Conservation (phyloP, 1,139 yeast species). For the Yamadazyma trypodendri region DNA sequence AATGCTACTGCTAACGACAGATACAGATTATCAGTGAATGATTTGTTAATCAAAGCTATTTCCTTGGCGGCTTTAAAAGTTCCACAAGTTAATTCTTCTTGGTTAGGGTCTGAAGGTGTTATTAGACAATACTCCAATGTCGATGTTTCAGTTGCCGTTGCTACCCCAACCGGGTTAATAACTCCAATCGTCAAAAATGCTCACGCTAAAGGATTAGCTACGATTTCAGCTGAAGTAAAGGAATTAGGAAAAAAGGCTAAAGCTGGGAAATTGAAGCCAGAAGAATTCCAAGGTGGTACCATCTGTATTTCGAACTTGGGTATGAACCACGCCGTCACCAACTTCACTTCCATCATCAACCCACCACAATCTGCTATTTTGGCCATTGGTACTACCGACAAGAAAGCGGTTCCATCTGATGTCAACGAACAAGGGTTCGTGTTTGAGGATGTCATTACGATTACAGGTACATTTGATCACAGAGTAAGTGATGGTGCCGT, state of each 20-base stretch:
- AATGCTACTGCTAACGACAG: slow-evolving; percentile 84
- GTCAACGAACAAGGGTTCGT: slow-evolving; percentile 89
- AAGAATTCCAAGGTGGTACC: slow-evolving; percentile 99
- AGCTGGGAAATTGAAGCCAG: slow-evolving; percentile 87
- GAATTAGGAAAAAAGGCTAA: slow-evolving; percentile 96
- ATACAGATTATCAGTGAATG: slow-evolving; percentile 91
- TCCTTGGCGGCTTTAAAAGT: slow-evolving; percentile 87
- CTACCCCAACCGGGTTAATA: slow-evolving; percentile 95
- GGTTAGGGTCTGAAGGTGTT: slow-evolving; percentile 86
- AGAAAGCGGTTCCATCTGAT: slow-evolving; percentile 90
- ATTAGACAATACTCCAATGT: slow-evolving; percentile 90
- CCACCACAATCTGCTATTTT: slow-evolving; percentile 95
- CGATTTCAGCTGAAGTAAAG: slow-evolving; percentile 81
- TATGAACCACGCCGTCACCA: slow-evolving; percentile 90
- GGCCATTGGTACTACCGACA: slow-evolving; percentile 91
- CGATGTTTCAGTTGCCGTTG: slow-evolving; percentile 97
- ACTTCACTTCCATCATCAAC: slow-evolving; percentile 95
- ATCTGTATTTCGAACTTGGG: slow-evolving; percentile 98
- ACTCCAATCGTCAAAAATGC: slow-evolving; percentile 94
- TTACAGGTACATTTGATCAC: slow-evolving; percentile 98
- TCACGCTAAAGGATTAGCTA: slow-evolving; percentile 77
- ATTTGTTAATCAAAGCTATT: slow-evolving; percentile 89
- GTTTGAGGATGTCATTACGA: slow-evolving; percentile 85
- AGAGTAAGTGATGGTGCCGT: slow-evolving; percentile 96
- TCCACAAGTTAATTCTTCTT: slow-evolving; percentile 91